Percentiles rank a stretch among this genome's conserved stretches.
These are phyloP conservation scores for Cucurbita ficifolia DNA, from an alignment of 306 rosid genomes.

Conservation along the genomic window DNA sequence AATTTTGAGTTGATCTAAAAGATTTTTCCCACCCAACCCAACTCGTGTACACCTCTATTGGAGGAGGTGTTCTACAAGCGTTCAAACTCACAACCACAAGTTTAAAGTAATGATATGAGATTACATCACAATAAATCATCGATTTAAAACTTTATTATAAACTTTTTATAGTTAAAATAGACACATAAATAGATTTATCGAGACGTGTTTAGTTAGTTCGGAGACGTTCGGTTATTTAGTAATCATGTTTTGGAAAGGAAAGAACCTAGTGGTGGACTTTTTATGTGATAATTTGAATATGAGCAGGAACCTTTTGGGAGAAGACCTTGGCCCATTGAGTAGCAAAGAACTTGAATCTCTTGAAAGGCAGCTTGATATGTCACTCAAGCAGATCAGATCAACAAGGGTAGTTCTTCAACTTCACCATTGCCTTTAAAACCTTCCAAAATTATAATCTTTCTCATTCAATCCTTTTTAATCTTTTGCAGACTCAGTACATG, in stretches of 20 bases:
- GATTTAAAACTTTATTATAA: no score
- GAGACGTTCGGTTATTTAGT: neutral
- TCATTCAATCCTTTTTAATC: neutral
- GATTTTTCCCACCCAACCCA: no score
- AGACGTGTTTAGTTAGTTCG: neutral
- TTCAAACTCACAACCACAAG: no score
- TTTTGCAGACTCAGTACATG: constrained; percentile 66
- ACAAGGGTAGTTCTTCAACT: constrained; percentile 42
- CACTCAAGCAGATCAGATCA: constrained; percentile 86
- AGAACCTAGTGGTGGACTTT: neutral
- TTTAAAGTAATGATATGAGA: no score
- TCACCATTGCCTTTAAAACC: neutral
- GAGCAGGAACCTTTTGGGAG: constrained; percentile 79
- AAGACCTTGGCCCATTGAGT: constrained; percentile 79
- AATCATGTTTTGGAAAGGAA: no score
- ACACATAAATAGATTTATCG: neutral
- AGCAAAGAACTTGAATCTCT: constrained; percentile 91
- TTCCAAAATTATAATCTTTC: neutral
- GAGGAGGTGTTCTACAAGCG: no score
- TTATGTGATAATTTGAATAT: neutral
- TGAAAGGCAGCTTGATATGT: constrained; percentile 86
- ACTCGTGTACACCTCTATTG: no score
- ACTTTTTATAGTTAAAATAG: no score
- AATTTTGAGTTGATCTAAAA: no score
- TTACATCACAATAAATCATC: no score